Conservation (phyloP, 164 flowering plant species). For the Nelumbo lutea region DNA sequence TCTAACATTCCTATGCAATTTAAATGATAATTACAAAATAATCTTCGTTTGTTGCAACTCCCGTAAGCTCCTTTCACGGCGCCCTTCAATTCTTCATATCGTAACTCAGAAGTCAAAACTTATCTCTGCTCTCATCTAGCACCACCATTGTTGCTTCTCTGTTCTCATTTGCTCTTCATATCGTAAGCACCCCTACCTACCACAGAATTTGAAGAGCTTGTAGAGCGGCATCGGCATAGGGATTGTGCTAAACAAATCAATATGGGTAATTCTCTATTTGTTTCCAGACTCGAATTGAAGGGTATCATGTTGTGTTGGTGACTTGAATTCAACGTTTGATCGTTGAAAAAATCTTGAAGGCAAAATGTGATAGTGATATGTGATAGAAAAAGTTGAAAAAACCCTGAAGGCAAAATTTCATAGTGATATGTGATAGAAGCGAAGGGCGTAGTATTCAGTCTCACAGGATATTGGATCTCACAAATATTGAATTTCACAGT, state of each 20-base stretch:
- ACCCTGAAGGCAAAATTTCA: too few species aligned
- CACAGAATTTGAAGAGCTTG: constrained; percentile 69
- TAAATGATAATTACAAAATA: too few species aligned
- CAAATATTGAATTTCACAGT: too few species aligned
- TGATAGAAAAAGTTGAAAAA: too few species aligned
- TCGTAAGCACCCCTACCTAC: constrained; percentile 22
- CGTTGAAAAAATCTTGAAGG: neutral
- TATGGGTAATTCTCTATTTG: constrained; percentile 42
- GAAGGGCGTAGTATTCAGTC: too few species aligned
- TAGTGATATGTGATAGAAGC: too few species aligned
- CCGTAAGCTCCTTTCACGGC: constrained; percentile 31
- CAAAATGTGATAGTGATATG: too few species aligned
- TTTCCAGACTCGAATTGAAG: neutral
- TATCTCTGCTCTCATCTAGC: neutral
- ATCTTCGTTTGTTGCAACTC: too few species aligned
- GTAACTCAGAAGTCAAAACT: constrained; percentile 4
- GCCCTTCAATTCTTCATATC: constrained; percentile 17
- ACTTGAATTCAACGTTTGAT: too few species aligned
- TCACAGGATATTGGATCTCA: too few species aligned
- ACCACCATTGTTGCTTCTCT: neutral
- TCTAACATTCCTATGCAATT: too few species aligned
- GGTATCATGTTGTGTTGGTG: too few species aligned
- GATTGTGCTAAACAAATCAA: constrained; percentile 82
- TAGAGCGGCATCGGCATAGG: constrained; percentile 73
- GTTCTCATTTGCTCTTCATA: constrained; percentile 10